Conservation (phyloP, 108 stramenopile genomes). For the Skeletonema costatum region DNA sequence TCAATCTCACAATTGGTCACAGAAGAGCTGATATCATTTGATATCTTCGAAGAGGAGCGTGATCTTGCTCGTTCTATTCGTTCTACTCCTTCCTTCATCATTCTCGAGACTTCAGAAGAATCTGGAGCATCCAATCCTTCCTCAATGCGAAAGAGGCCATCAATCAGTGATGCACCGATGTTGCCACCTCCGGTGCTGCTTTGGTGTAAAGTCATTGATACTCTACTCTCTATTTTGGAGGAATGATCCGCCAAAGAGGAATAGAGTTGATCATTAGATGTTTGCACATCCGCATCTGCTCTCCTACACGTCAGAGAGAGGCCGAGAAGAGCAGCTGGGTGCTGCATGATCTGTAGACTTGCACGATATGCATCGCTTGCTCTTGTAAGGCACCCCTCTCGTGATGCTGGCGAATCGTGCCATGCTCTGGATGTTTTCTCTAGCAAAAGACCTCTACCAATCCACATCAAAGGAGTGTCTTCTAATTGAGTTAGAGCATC, state of each 20-base stretch:
- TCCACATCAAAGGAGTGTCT: constrained; percentile 85
- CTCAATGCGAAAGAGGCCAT: constrained; percentile 32
- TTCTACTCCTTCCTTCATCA: constrained; percentile 1
- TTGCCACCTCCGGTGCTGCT: constrained; percentile 27
- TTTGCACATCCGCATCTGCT: neutral
- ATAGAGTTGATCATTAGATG: constrained; percentile 18
- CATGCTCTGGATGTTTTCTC: constrained; percentile 52
- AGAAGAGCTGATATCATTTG: neutral
- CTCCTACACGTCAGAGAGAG: constrained; percentile 53
- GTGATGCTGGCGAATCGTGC: constrained; percentile 5
- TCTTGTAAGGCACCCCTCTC: constrained; percentile 35
- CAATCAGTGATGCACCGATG: constrained; percentile 21
- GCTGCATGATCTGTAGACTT: constrained; percentile 59
- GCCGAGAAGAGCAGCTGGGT: constrained; percentile 62
- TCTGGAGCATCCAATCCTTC: constrained; percentile 1
- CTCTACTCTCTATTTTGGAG: constrained; percentile 25
- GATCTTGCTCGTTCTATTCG: neutral
- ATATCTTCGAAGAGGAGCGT: neutral
- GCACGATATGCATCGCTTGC: constrained; percentile 76
- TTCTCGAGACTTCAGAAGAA: neutral
- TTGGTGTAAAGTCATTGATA: constrained; percentile 28
- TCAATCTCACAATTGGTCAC: constrained; percentile 21
- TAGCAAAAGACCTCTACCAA: constrained; percentile 68
- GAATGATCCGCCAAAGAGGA: constrained; percentile 22
- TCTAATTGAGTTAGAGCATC: constrained; percentile 70